Base-by-base conservation (phyloP, 1,284 basidiomycete genomes). In the Erythrobasidium hasegawianum region DNA sequence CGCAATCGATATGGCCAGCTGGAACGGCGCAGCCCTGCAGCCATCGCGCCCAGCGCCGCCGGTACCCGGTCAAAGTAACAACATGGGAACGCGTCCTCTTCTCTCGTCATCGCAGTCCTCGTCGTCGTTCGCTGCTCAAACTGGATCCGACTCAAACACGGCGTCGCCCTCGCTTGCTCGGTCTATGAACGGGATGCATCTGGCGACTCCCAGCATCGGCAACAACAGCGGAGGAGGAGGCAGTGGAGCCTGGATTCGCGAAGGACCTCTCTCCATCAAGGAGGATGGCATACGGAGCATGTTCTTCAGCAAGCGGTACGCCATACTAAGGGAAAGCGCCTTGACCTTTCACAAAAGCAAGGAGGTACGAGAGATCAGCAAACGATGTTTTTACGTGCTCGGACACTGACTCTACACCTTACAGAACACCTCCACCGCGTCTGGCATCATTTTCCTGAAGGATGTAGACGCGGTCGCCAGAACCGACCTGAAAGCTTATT, bases 401-500 rank as follows among this genome's bases (percentile, higher is more conserved):
- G 38, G 18, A 11, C 57, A 18, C 43, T 26, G 18, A 24, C 24
- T 49, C 49, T 57, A 38, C 57, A 54, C 39, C 54, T 49, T 24
- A 53, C 71, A 87, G 85, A 82, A 82, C 29, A 79, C 88, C 16
- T 83, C 84, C 33, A 81, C 83, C 65, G 87, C 90, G 74, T 74
- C 77, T 0, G 84, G 80, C 52, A 75, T 84, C 68, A 85, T 95
- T 71, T 78, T 81, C 69, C 81, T 96, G 18, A 82, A 83, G 49
- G 91, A 95, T 70, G 87, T 97, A 68, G 81, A 86, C 55, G 89
- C 87, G 74, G 86, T 97, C 69, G 90, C 94, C 74, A 86, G 94
- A 7, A 91, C 89, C 53, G 92, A 97, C 77, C 79, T 92, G 69
- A 95, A 95, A 76, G 90, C 92, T 0, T 97, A 94, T 77, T 95